phyloP scores from a whole-genome alignment of 2,329 filamentous ascomycete genomes.

The Cytospora mali region DNA sequence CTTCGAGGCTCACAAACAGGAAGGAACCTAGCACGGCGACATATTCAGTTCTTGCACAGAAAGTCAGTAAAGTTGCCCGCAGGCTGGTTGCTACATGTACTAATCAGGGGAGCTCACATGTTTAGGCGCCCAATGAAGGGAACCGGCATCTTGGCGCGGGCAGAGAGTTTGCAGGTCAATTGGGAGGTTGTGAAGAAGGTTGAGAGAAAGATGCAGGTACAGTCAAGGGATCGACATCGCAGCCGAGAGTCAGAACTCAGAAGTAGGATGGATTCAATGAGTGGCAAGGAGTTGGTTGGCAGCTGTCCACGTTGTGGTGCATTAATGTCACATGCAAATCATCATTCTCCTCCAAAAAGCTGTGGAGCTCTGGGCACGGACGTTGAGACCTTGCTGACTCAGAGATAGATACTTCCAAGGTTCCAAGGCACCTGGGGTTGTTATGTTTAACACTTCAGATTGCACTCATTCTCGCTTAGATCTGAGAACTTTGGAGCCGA shows the following conservation, averaged over 20 bases:
- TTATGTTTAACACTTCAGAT: background rate
- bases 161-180: background rate
- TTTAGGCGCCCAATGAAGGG: constrained; percentile 57
- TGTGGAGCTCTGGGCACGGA: background rate
- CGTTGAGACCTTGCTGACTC: background rate
- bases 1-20: constrained; percentile 78
- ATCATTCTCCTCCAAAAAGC: constrained; percentile 6
- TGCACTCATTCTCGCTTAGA: background rate
- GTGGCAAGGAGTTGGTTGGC: background rate
- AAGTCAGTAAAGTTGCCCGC: constrained; percentile 1
- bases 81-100: background rate
- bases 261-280: background rate
- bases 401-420: background rate
- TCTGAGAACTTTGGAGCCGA: background rate
- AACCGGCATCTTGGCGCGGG: constrained; percentile 47
- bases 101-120: constrained; percentile 48
- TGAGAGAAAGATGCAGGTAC: background rate
- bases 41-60: constrained; percentile 71
- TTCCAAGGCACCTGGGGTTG: too few relatives aligned
- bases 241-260: background rate
- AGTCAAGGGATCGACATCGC: constrained; percentile 16
- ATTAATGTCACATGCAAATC: constrained; percentile 36
- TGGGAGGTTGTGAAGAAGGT: background rate
- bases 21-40: constrained; percentile 84
- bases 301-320: background rate